Base-by-base conservation (phyloP, 495 filamentous ascomycete species). In the Apiosordaria backusii region DNA sequence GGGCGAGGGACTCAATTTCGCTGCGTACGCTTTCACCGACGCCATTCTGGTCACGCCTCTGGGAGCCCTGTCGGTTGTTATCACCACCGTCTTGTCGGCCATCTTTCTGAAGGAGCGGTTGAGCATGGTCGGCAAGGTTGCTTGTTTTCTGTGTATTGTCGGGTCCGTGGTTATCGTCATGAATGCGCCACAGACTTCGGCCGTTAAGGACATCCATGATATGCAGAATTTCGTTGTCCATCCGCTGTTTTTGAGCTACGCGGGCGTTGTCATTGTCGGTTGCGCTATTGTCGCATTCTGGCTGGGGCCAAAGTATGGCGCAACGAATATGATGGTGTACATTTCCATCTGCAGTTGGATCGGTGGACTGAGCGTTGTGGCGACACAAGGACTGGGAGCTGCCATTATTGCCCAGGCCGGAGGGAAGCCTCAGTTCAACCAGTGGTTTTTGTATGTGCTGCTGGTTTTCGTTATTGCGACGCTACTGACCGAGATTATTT, bases 281-380 rank as follows among this genome's bases (percentile, higher is more conserved):
- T 87, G 87, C 63, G 67, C 80, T 15, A 86, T 93, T 64, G 85
- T 89, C 59, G 91, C 92, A 0, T 75, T 96, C 27, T 98, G 91
- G 89, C 88, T 85, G 62, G 96, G 87, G 4, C 95, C 95, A 6
- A 86, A 90, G 66, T 99, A 95, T 68, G 95, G 96, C 53, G 96
- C 96, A 81, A 92, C 91, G 82, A 94, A 89, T 75, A 97, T 99
- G 95, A 84, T 99, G 77, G 92, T 97, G 15, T 99, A 99, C 78
- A 86, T 99, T 71, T 92, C 87, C 69, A 92, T 99, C 73, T 99
- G 95, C 85, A 96, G 92, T 80, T 84, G 94, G 77, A 88, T 97
- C 67, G 95, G 95, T 70, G 95, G 95, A 4, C 81, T 98, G 73
- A 97, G 92, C 77, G 96, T 98, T 4, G 95, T 98, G 57, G 89